Evolutionary conservation across 495 filamentous ascomycete genomes (phyloP).

Genomic region (Umbilicaria muhlenbergii): DNA sequence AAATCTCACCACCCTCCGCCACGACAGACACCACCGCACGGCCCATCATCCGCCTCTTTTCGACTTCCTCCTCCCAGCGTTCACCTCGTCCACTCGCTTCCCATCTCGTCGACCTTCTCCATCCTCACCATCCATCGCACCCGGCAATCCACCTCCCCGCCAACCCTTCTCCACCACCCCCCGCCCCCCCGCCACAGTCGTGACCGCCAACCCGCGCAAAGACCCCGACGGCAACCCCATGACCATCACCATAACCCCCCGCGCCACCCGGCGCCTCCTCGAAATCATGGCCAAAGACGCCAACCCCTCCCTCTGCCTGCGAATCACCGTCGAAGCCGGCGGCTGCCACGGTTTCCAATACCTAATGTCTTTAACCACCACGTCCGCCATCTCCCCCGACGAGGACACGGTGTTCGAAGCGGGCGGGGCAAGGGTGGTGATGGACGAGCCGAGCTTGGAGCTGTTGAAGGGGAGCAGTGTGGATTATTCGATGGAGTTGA

Average conservation of each 20-base stretch:
- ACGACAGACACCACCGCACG: no score
- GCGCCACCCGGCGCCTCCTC: conserved; percentile 58
- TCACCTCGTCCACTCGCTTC: no score
- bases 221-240: conserved; percentile 73
- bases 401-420: conserved; percentile 57
- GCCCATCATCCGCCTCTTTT: neutral
- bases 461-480: conserved; percentile 83
- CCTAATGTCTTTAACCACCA: conserved; percentile 67
- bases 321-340: conserved; percentile 78
- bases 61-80: neutral
- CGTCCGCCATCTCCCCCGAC: conserved; percentile 39
- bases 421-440: conserved; percentile 59
- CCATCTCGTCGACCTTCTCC: no score
- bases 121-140: no score
- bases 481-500: conserved; percentile 92
- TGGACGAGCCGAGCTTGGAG: conserved; percentile 78
- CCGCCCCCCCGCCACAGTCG: conserved; percentile 16
- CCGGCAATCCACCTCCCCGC: no score
- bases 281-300: conserved; percentile 46
- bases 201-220: conserved; percentile 45
- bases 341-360: conserved; percentile 99
- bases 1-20: no score
- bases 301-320: conserved; percentile 71
- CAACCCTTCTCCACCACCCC: no score
- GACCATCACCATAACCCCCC: conserved; percentile 60